Evolutionary conservation across 192 early-diverging fungal genomes (phyloP).

Genomic region (Entomortierella parvispora): DNA sequence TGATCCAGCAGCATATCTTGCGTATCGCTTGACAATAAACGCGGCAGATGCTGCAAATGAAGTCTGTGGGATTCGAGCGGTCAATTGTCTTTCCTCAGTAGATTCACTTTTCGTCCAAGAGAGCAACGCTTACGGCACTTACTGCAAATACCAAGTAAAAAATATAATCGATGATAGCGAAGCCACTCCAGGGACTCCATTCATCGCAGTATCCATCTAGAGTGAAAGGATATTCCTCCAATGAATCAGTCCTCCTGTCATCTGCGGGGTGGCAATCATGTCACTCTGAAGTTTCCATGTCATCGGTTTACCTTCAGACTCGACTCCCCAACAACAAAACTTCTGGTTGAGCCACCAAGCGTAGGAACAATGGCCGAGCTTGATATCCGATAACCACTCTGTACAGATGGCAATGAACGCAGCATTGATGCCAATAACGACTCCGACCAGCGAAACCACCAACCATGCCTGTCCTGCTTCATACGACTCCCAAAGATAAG

Average conservation of each 20-base stretch:
- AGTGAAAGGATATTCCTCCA: background rate
- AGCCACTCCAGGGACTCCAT: constrained; percentile 75
- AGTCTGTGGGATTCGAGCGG: constrained; percentile 58
- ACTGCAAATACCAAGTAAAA: constrained; percentile 79
- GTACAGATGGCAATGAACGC: constrained; percentile 90
- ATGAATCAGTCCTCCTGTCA: background rate
- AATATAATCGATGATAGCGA: constrained; percentile 78
- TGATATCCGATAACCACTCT: constrained; percentile 92
- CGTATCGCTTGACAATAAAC: constrained; percentile 76
- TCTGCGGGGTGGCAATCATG: background rate
- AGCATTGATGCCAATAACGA: constrained; percentile 83
- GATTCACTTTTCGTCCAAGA: too few relatives aligned
- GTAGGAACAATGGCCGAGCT: constrained; percentile 82
- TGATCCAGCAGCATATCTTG: constrained; percentile 94
- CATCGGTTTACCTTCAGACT: constrained; percentile 58
- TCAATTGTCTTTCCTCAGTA: background rate
- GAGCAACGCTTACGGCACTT: constrained; percentile 29
- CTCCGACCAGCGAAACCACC: constrained; percentile 80
- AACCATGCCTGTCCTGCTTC: constrained; percentile 88
- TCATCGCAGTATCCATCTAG: constrained; percentile 71
- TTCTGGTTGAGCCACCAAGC: constrained; percentile 93
- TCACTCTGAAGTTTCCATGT: background rate
- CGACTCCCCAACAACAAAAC: constrained; percentile 91
- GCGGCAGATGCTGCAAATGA: constrained; percentile 79
- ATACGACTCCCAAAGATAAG: constrained; percentile 62